phyloP scores from a whole-genome alignment of 108 stramenopile species.

The Nannochloropsis salina region DNA sequence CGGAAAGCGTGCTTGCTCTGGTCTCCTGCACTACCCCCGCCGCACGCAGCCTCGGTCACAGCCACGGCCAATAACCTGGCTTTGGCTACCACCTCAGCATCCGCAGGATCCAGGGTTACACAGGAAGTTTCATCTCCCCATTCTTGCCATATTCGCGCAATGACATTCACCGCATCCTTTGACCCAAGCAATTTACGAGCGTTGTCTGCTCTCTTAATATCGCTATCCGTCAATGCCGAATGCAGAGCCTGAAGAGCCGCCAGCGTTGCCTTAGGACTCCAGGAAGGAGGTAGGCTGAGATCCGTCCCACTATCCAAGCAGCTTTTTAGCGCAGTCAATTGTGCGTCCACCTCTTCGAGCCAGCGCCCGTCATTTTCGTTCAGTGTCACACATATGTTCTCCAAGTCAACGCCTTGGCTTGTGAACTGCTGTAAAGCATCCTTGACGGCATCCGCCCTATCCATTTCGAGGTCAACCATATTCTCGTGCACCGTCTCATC shows the following conservation, averaged over 20 bases:
- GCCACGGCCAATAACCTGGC: neutral
- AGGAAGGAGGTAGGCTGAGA: neutral
- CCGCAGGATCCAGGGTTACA: neutral
- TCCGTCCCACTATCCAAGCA: neutral
- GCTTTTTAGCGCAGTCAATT: neutral
- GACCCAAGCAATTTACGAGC: neutral
- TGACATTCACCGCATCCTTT: neutral
- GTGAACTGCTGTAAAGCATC: conserved; percentile 29
- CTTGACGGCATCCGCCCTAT: conserved; percentile 21
- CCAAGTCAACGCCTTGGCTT: conserved; percentile 30
- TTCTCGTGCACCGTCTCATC: conserved; percentile 38
- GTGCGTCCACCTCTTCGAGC: conserved; percentile 4
- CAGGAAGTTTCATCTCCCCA: neutral
- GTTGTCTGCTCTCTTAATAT: neutral
- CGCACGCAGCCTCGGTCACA: conserved; percentile 1
- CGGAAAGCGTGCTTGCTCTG: neutral
- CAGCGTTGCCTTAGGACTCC: neutral
- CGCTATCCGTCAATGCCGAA: neutral
- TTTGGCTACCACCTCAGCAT: neutral
- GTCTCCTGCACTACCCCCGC: neutral
- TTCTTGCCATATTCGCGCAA: conserved; percentile 9
- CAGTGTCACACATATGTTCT: conserved; percentile 25
- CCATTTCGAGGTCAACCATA: conserved; percentile 38
- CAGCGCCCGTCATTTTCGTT: conserved; percentile 22
- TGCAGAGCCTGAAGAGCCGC: conserved; percentile 5